These are phyloP conservation scores for Dactylellina haptotyla DNA, from an alignment of 2,329 filamentous ascomycete genomes.

Conservation along the genomic window DNA sequence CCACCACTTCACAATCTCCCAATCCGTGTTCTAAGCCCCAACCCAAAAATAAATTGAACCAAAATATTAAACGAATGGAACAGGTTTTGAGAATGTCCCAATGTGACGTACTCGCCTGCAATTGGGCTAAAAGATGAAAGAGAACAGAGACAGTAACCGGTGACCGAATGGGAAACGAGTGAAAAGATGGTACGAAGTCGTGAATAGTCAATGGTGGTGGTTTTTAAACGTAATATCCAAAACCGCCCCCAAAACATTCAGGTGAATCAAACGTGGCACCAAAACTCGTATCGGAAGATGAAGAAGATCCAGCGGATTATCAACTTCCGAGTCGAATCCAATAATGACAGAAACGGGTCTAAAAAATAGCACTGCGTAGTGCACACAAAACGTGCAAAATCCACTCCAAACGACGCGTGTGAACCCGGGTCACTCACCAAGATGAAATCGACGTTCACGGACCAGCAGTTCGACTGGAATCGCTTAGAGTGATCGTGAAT, in stretches of 20 bases:
- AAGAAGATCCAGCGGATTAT: conserved; percentile 3
- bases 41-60: conserved; percentile 18
- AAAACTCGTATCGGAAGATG: neutral
- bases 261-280: conserved; percentile 34
- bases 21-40: neutral
- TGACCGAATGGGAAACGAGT: neutral
- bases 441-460: conserved; percentile 53
- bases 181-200: conserved; percentile 8
- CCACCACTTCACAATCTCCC: conserved; percentile 32
- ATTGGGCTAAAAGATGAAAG: conserved; percentile 13
- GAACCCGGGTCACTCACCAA: conserved; percentile 43
- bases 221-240: too few species aligned
- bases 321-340: too few species aligned
- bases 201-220: neutral
- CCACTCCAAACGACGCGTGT: conserved; percentile 40
- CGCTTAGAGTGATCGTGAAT: conserved; percentile 45
- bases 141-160: conserved; percentile 2
- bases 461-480: conserved; percentile 44
- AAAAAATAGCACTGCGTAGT: conserved; percentile 4
- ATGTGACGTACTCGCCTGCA: conserved; percentile 17
- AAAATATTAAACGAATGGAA: neutral
- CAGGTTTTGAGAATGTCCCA: neutral
- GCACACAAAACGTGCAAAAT: conserved; percentile 10
- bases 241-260: neutral
- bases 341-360: too few species aligned